Evolutionary conservation across 176 grass and related monocot genomes (phyloP), one percentile per base, ranked within the genome.

Genomic region (Aegilops speltoides): DNA sequence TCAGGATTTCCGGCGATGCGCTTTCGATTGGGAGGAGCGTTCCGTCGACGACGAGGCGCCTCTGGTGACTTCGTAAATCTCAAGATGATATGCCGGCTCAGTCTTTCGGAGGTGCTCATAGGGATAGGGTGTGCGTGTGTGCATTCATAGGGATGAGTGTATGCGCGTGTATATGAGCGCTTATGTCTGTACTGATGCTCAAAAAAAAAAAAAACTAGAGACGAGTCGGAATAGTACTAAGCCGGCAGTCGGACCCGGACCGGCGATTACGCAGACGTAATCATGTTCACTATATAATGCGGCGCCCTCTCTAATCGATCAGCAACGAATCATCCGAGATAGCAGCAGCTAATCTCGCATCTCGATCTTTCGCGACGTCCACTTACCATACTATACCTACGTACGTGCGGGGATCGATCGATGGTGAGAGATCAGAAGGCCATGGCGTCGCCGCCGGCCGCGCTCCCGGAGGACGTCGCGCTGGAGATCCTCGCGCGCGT

Each of bases 391-490:
- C 65, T 29, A 17, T 68, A 33, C 15, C 1, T 46, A 46, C 10
- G 41, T 50, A 48, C 45, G 45, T 48, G 14, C 48, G 48, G 48
- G 48, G 16, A 32, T 29, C 2, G 16, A 32, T 29, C 2, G 31
- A 71, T 25, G 11, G 45, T 75, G 72, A 28, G 72, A 19, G 7
- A 75, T 50, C 14, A 7, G 1, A 75, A 75, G 41, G 40, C 72
- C 14, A 29, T 46, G 43, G 74, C 48, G 48, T 4, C 74, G 48
- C 4, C 48, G 74, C 16, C 34, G 32, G 17, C 14, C 26, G 19
- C 45, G 74, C 74, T 77, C 28, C 74, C 74, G 74, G 74, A 77
- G 26, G 74, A 77, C 48, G 28, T 77, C 1, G 9, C 32, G 74
- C 17, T 77, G 17, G 74, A 77, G 74, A 56, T 77, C 48, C 74